Evolutionary conservation across 345 rosid genomes (phyloP).

Genomic region (Eucalyptus polybractea): DNA sequence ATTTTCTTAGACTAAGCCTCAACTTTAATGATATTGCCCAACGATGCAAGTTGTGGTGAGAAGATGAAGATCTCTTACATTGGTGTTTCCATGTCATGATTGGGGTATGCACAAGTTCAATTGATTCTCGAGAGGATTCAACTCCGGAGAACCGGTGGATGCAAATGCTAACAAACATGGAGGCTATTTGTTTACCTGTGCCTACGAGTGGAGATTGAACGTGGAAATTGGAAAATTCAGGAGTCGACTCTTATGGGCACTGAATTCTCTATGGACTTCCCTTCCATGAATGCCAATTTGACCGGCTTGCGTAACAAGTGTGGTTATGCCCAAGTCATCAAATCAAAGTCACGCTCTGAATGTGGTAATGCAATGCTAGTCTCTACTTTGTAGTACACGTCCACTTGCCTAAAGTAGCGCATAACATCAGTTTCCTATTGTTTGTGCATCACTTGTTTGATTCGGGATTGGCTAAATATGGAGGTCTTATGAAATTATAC

Average conservation of each 20-base stretch:
- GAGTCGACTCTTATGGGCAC: constrained; percentile 13
- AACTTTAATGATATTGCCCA: too few relatives aligned
- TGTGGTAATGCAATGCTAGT: constrained; percentile 18
- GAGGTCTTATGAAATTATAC: constrained; percentile 30
- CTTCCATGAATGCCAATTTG: constrained; percentile 15
- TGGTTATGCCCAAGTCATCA: constrained; percentile 16
- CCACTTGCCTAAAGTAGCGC: background rate
- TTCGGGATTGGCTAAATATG: constrained; percentile 22
- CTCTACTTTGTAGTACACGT: background rate
- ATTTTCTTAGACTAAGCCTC: too few relatives aligned
- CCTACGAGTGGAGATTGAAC: too few relatives aligned
- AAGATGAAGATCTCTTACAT: too few relatives aligned
- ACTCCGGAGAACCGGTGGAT: too few relatives aligned
- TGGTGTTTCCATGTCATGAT: too few relatives aligned
- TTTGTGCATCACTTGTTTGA: background rate
- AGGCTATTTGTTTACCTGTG: too few relatives aligned
- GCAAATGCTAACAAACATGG: too few relatives aligned
- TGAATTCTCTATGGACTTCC: constrained; percentile 29
- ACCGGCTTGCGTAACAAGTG: constrained; percentile 18
- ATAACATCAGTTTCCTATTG: background rate
- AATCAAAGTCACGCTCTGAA: constrained; percentile 18
- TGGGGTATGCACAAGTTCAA: too few relatives aligned
- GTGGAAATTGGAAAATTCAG: background rate
- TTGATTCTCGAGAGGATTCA: too few relatives aligned
- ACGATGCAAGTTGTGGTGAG: too few relatives aligned